Evolutionary conservation across 108 stramenopile genomes (phyloP).

Genomic region (Nitzschia sp.): DNA sequence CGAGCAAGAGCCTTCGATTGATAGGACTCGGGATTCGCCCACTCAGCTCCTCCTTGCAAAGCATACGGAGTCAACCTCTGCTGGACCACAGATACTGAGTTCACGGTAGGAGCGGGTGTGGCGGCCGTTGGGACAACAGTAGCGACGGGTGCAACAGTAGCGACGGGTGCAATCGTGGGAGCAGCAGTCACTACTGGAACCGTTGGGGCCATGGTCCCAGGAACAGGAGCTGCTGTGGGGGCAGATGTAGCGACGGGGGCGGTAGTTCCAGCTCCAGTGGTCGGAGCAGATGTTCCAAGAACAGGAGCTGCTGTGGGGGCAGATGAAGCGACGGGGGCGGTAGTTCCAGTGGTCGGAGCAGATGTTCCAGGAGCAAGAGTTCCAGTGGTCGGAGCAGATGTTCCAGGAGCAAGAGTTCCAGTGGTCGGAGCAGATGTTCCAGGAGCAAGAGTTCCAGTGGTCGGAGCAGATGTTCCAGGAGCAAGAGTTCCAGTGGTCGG

Average conservation of each 20-base stretch:
- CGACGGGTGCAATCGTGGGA: constrained; percentile 4
- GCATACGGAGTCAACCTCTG: constrained; percentile 13
- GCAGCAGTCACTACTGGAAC: neutral
- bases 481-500: neutral
- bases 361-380: neutral
- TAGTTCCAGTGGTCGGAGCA: neutral
- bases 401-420: constrained; percentile 6
- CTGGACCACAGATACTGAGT: neutral
- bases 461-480: neutral
- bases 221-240: neutral
- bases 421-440: constrained; percentile 16
- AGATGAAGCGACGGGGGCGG: neutral
- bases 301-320: constrained; percentile 13
- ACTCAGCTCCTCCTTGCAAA: constrained; percentile 29
- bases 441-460: neutral
- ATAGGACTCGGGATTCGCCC: constrained; percentile 34
- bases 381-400: neutral
- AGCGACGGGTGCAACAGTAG: constrained; percentile 7
- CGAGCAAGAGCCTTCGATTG: constrained; percentile 36
- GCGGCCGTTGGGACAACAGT: constrained; percentile 26
- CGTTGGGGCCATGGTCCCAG: constrained; percentile 4
- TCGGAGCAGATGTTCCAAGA: constrained; percentile 16
- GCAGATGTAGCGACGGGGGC: constrained; percentile 4
- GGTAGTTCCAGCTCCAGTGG: constrained; percentile 6
- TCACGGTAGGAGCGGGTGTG: constrained; percentile 3